Evolutionary conservation across 208 protist genomes (phyloP).

Genomic region (Trypanosoma boissoni): DNA sequence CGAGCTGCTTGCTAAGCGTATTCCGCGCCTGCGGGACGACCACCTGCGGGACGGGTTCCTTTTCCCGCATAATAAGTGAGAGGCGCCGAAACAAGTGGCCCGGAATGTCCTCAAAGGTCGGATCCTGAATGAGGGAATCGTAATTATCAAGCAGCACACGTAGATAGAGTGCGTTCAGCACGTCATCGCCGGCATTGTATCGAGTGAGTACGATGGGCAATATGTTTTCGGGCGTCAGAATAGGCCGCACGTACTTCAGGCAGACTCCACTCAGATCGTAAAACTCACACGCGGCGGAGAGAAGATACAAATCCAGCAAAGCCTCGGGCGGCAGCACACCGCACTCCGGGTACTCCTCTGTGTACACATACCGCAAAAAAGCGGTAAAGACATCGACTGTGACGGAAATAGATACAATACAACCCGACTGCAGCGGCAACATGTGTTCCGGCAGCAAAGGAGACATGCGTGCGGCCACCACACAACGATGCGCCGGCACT

Average conservation of each 20-base stretch:
- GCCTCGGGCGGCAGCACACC: conserved; percentile 69
- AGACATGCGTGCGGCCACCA: conserved; percentile 80
- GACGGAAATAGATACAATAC: conserved; percentile 76
- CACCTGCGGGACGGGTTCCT: conserved; percentile 64
- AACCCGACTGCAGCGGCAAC: conserved; percentile 74
- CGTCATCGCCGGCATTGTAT: conserved; percentile 82
- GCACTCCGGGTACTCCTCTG: conserved; percentile 79
- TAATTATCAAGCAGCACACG: conserved; percentile 81
- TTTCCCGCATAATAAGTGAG: conserved; percentile 72
- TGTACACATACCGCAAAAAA: conserved; percentile 87
- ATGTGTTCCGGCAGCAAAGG: conserved; percentile 72
- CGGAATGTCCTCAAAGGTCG: conserved; percentile 86
- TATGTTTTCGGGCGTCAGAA: conserved; percentile 82
- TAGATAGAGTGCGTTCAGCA: conserved; percentile 82
- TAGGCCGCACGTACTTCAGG: conserved; percentile 63
- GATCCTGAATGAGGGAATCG: conserved; percentile 82
- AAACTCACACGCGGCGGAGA: conserved; percentile 76
- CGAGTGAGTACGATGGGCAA: conserved; percentile 79
- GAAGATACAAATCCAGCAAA: conserved; percentile 80
- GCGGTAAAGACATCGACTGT: conserved; percentile 76
- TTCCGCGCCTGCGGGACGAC: conserved; percentile 65
- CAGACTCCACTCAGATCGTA: conserved; percentile 74
- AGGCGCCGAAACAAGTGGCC: conserved; percentile 87
- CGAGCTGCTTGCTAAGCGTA: conserved; percentile 75
- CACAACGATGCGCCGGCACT: conserved; percentile 84